Conservation (phyloP, 2,329 filamentous ascomycete species). For the Calonectria pteridis region DNA sequence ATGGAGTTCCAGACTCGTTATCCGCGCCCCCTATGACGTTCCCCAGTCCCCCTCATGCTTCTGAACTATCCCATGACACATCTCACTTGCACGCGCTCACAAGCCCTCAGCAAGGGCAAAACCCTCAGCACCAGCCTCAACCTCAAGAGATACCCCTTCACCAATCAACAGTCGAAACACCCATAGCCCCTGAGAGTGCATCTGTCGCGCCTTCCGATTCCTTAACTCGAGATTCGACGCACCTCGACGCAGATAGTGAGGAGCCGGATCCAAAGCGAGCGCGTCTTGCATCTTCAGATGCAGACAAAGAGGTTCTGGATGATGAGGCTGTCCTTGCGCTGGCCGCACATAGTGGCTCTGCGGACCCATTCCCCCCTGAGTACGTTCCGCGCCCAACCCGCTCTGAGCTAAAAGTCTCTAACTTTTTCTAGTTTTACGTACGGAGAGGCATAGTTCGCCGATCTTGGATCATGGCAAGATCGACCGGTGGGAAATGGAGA, state of each 20-base stretch:
- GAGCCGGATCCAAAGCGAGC: conserved; percentile 57
- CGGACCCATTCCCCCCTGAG: conserved; percentile 58
- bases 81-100: conserved; percentile 40
- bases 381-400: conserved; percentile 45
- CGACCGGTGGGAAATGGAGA: not conserved
- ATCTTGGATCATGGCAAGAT: not conserved
- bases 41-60: conserved; percentile 35
- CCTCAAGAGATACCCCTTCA: conserved; percentile 21
- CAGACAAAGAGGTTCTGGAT: conserved; percentile 52
- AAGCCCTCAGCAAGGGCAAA: conserved; percentile 28
- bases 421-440: conserved; percentile 53
- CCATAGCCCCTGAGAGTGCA: conserved; percentile 16
- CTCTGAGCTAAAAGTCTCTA: conserved; percentile 4
- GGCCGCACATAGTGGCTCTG: conserved; percentile 56
- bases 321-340: conserved; percentile 64
- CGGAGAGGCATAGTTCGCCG: conserved; percentile 52
- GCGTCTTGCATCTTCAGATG: conserved; percentile 48
- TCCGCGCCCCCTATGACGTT: conserved; percentile 28
- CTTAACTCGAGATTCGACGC: conserved; percentile 18
- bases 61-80: conserved; percentile 32
- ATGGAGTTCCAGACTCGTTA: not conserved
- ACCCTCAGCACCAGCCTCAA: conserved; percentile 23
- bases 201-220: conserved; percentile 22
- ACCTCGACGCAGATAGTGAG: conserved; percentile 44
- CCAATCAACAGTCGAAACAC: not conserved